These are phyloP conservation scores for Scheffersomyces ergatensis DNA, from an alignment of 805 yeast species.

Conservation along the genomic window DNA sequence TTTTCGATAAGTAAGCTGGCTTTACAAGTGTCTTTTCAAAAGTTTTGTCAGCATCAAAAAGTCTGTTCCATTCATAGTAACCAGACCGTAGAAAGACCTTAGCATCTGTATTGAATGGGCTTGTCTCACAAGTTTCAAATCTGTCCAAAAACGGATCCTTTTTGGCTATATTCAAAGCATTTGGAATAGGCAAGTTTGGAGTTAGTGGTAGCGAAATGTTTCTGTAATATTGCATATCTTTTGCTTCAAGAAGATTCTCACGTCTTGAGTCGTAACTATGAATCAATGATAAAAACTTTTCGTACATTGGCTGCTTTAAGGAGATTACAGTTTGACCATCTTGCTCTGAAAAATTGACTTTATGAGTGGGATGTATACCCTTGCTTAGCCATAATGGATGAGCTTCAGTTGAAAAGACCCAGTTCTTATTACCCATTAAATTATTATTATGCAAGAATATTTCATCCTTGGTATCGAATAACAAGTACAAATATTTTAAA, in stretches of 20 bases:
- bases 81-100: constrained; percentile 31
- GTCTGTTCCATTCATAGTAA: constrained; percentile 32
- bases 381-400: constrained; percentile 79
- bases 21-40: constrained; percentile 38
- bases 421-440: constrained; percentile 40
- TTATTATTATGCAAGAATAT: constrained; percentile 27
- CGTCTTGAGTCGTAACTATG: neutral
- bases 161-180: constrained; percentile 5
- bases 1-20: constrained; percentile 34
- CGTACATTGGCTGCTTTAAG: constrained; percentile 3
- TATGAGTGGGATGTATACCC: constrained; percentile 8
- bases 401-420: constrained; percentile 81
- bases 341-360: neutral
- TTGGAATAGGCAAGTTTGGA: constrained; percentile 9
- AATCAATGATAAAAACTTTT: constrained; percentile 1
- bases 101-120: constrained; percentile 14
- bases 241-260: neutral
- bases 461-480: constrained; percentile 69
- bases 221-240: constrained; percentile 9
- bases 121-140: constrained; percentile 29
- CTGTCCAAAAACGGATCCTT: constrained; percentile 14
- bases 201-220: constrained; percentile 14
- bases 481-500: constrained; percentile 72
- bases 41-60: constrained; percentile 45
- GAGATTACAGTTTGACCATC: neutral